Percentiles rank a stretch among this genome's conserved stretches.
These are phyloP conservation scores for Arthrobotrys pseudoclavata DNA, from an alignment of 2,329 filamentous ascomycete species.

Conservation along the genomic window DNA sequence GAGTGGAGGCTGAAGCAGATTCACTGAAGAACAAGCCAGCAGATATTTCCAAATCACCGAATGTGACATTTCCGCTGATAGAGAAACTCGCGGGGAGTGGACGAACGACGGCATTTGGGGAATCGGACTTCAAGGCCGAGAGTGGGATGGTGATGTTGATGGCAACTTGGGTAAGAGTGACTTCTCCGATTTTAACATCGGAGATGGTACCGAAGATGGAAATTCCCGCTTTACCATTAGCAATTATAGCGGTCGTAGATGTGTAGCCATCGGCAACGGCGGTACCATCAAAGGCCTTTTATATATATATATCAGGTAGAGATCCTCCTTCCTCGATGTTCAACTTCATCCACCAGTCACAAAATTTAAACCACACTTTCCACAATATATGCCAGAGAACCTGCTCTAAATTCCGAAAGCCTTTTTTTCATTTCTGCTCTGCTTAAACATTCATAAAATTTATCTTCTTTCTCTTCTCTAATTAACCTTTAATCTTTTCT, in stretches of 20 bases:
- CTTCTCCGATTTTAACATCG: slow-evolving; percentile 17
- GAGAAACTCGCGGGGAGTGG: slow-evolving; percentile 27
- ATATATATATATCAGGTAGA: slow-evolving; percentile 3
- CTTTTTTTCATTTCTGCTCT: background rate
- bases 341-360: background rate
- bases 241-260: slow-evolving; percentile 16
- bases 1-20: background rate
- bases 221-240: slow-evolving; percentile 14
- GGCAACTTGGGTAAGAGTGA: slow-evolving; percentile 9
- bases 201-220: slow-evolving; percentile 12
- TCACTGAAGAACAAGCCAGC: slow-evolving; percentile 25
- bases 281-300: background rate
- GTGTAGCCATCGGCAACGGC: slow-evolving; percentile 11
- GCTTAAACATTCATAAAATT: background rate
- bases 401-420: background rate
- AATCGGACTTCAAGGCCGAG: slow-evolving; percentile 3
- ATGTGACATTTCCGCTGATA: slow-evolving; percentile 18
- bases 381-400: background rate
- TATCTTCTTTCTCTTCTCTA: background rate
- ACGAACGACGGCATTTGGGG: slow-evolving; percentile 11
- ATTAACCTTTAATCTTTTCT: background rate
- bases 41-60: slow-evolving; percentile 23
- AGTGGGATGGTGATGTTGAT: slow-evolving; percentile 29
- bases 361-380: background rate
- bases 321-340: background rate